Evolutionary conservation across 2,329 filamentous ascomycete genomes (phyloP), one percentile per base, ranked within the genome.

Genomic region (Pseudogymnoascus destructans): DNA sequence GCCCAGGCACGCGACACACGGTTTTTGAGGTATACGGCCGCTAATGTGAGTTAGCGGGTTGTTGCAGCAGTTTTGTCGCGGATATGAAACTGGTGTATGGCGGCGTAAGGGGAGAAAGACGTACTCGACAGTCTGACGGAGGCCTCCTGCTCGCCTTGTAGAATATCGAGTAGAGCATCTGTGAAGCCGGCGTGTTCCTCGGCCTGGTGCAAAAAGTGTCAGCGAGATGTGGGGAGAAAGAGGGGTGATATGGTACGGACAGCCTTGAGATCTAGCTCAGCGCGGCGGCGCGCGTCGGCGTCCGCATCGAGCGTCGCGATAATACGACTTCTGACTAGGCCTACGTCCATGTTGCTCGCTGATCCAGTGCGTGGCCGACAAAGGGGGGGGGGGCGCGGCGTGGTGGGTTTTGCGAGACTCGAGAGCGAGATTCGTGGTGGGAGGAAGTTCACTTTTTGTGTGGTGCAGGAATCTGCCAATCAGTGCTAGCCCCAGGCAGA

Each of bases 11-110:
- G 87, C 72, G 87, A 92, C 71, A 97, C 87, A 70, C 91, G 87
- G 75, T 98, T 97, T 77, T 98, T 98, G 71, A 97, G 83, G 75
- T 97, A 98, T 66, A 98, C 89, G 69, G 92, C 91, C 69, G 90
- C 92, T 96, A 72, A 62, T 64, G 57, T 55, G 27, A 33, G 52
- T 55, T 36, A 55, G 52, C 52, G 52, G 27, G 27, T 32, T 55
- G 33, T 32, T 55, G 33, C 33, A 25, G 33, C 33, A 55, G 23
- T 49, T 27, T 17, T 13, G 42, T 61, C 55, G 61, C 61, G 64
- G 60, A 61, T 69, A 64, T 68, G 67, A 64, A 66, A 63, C 61
- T 62, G 64, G 40, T 63, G 33, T 61, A 66, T 61, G 62, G 65
- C 63, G 60, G 63, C 64, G 65, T 63, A 62, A 58, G 62, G 59